Evolutionary conservation across 2,329 filamentous ascomycete species (phyloP).

Genomic region (Neofusicoccum parvum): DNA sequence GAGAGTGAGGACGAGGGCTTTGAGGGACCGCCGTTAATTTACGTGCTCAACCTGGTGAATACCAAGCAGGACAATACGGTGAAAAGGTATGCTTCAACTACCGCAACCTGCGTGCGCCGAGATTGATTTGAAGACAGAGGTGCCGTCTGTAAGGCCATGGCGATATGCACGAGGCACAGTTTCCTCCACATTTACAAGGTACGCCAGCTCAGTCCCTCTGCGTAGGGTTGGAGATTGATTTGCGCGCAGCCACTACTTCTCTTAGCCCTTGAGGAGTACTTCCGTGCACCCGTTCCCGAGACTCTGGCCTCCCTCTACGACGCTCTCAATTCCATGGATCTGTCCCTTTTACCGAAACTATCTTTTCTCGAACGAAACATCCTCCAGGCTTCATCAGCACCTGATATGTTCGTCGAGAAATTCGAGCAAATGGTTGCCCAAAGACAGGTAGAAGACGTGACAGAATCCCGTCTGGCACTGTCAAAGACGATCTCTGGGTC

Average conservation of each 20-base stretch:
- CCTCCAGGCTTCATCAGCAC: conserved; percentile 86
- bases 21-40: conserved; percentile 90
- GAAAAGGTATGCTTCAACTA: conserved; percentile 59
- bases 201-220: conserved; percentile 18
- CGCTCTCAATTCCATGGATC: conserved; percentile 93
- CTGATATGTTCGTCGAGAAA: conserved; percentile 96
- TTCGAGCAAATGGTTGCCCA: conserved; percentile 93
- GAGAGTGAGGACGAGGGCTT: conserved; percentile 58
- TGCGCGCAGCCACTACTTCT: conserved; percentile 73
- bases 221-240: conserved; percentile 22
- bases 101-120: conserved; percentile 23
- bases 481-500: conserved; percentile 29
- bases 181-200: conserved; percentile 99
- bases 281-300: conserved; percentile 84
- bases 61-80: conserved; percentile 94
- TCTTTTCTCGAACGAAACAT: conserved; percentile 83
- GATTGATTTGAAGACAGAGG: conserved; percentile 59
- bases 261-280: conserved; percentile 93
- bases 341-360: conserved; percentile 87
- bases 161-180: conserved; percentile 94
- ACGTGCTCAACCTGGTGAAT: conserved; percentile 96
- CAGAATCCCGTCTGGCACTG: neutral
- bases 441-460: conserved; percentile 67
- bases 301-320: conserved; percentile 88
- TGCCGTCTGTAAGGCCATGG: conserved; percentile 96